Evolutionary conservation across 352 stramenopile species (phyloP).

Genomic region (Sclerospora graminicola): DNA sequence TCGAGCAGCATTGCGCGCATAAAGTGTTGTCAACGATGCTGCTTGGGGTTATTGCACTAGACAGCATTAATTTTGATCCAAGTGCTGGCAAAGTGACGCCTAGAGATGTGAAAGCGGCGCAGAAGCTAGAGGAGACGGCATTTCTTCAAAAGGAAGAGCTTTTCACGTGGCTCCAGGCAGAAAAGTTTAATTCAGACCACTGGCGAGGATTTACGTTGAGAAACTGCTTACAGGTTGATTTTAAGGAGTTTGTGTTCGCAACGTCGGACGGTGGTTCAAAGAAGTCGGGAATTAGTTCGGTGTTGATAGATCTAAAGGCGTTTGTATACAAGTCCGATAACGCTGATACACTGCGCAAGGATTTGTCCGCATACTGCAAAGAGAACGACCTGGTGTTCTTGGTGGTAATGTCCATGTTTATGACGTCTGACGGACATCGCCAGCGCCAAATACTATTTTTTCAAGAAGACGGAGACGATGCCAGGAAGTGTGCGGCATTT

Average conservation of each 20-base stretch:
- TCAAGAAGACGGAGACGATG: conserved; percentile 16
- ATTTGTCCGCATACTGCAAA: conserved; percentile 27
- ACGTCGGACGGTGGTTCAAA: neutral
- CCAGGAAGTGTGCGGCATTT: conserved; percentile 26
- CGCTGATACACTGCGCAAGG: conserved; percentile 14
- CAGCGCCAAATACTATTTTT: conserved; percentile 63
- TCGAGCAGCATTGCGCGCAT: conserved; percentile 8
- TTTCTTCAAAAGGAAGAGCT: neutral
- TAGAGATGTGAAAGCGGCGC: neutral
- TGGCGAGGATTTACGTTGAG: conserved; percentile 10
- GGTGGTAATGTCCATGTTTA: conserved; percentile 61
- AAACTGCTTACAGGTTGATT: conserved; percentile 70
- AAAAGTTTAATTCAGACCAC: neutral
- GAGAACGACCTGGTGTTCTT: conserved; percentile 49
- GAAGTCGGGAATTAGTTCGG: conserved; percentile 46
- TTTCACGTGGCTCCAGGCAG: neutral
- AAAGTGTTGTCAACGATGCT: conserved; percentile 58
- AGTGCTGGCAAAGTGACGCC: neutral
- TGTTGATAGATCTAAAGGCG: conserved; percentile 42
- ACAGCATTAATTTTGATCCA: conserved; percentile 33
- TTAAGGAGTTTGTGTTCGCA: conserved; percentile 61
- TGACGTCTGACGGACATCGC: conserved; percentile 25
- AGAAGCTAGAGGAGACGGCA: neutral
- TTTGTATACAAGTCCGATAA: conserved; percentile 41
- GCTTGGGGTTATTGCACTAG: conserved; percentile 65